Percentiles rank a stretch among this genome's conserved stretches.
These are phyloP conservation scores for Verticillium klebahnii DNA, from an alignment of 2,329 filamentous ascomycete genomes.

Conservation along the genomic window DNA sequence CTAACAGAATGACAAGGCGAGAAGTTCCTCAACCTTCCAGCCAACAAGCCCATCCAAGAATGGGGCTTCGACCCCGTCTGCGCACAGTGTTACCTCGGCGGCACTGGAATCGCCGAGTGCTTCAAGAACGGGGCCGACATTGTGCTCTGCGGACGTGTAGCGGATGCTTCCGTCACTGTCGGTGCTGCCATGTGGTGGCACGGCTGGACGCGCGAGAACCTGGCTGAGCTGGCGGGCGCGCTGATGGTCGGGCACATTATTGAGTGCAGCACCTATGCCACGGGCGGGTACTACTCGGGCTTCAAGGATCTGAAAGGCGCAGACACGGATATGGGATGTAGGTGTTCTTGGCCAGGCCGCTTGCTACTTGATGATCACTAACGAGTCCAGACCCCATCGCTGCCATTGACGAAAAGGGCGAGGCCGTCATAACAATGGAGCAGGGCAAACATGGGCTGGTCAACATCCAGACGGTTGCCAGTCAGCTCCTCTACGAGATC, in stretches of 20 bases:
- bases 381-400: conserved; percentile 33
- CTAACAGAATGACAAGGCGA: conserved; percentile 1
- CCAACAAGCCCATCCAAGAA: conserved; percentile 19
- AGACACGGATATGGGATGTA: conserved; percentile 13
- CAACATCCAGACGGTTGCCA: conserved; percentile 27
- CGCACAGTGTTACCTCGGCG: conserved; percentile 40
- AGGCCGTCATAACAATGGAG: conserved; percentile 43
- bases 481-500: conserved; percentile 44
- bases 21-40: conserved; percentile 14
- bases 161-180: conserved; percentile 42
- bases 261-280: conserved; percentile 45
- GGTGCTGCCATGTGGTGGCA: conserved; percentile 49
- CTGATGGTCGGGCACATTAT: conserved; percentile 43
- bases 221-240: conserved; percentile 38
- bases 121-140: conserved; percentile 34
- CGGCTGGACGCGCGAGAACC: conserved; percentile 40
- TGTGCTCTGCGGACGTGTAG: conserved; percentile 35
- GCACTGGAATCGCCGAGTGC: conserved; percentile 39
- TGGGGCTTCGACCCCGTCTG: conserved; percentile 22
- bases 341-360: too few species aligned
- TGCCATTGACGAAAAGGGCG: conserved; percentile 39
- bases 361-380: not conserved
- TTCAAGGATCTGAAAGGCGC: conserved; percentile 25
- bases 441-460: conserved; percentile 35
- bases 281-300: conserved; percentile 46